Percentiles rank a stretch among this genome's conserved stretches.
phyloP scores from a whole-genome alignment of 257 asterid genomes.

The Solanum arcanum region DNA sequence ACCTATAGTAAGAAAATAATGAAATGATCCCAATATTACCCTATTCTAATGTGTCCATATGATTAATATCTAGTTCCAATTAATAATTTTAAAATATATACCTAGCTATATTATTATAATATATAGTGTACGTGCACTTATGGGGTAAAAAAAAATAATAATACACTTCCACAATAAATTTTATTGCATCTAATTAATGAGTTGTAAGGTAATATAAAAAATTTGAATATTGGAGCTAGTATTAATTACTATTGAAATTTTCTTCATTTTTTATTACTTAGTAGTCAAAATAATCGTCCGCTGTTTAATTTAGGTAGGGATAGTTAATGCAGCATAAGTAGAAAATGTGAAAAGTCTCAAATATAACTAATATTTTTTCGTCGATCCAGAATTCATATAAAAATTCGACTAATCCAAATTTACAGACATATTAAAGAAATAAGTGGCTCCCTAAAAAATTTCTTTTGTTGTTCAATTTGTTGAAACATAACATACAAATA shows the following conservation, averaged over 20 bases:
- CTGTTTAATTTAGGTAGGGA: not conserved
- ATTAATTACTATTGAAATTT: not conserved
- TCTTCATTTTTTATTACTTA: not conserved
- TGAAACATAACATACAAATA: too few relatives aligned
- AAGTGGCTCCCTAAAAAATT: not conserved
- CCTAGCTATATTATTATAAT: too few relatives aligned
- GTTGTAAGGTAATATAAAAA: not conserved
- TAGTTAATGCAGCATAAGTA: not conserved
- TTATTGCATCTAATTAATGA: not conserved
- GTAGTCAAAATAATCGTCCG: not conserved
- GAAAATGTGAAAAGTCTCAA: not conserved
- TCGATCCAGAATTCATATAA: accelerated
- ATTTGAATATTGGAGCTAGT: not conserved
- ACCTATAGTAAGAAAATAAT: not conserved
- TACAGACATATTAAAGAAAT: not conserved
- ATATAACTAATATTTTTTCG: not conserved
- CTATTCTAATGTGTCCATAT: not conserved
- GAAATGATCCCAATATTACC: not conserved
- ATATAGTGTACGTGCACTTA: not conserved
- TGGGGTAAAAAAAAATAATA: not conserved
- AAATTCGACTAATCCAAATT: not conserved
- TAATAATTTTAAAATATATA: not conserved
- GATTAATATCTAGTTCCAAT: not conserved
- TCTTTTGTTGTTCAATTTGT: too few relatives aligned
- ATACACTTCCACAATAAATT: not conserved